Conservation (phyloP, 2,329 filamentous ascomycete genomes). For the Grosmannia clavigera region DNA sequence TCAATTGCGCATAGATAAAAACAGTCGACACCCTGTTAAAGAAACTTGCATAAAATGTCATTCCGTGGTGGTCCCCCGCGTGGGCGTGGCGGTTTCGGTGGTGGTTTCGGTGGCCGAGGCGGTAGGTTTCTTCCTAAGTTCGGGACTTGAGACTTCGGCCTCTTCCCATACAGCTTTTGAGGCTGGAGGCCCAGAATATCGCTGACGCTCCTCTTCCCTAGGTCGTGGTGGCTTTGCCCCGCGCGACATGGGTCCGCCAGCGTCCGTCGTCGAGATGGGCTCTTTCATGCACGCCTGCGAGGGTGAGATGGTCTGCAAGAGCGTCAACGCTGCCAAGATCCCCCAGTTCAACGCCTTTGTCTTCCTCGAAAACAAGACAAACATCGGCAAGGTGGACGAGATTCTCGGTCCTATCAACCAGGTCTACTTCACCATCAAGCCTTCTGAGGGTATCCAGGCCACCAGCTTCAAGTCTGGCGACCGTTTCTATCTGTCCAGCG, state of each 20-base stretch:
- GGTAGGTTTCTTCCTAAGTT: slow-evolving; percentile 23
- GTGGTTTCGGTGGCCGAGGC: slow-evolving; percentile 36
- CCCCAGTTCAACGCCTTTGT: slow-evolving; percentile 99
- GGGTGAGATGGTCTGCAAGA: slow-evolving; percentile 96
- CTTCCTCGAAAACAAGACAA: slow-evolving; percentile 96
- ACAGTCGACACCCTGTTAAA: not conserved
- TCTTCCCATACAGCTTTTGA: not conserved
- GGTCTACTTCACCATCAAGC: slow-evolving; percentile 97
- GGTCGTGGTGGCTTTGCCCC: slow-evolving; percentile 49
- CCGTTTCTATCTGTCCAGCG: slow-evolving; percentile 90
- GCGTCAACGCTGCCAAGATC: slow-evolving; percentile 75
- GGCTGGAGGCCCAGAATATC: not conserved
- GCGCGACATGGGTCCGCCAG: slow-evolving; percentile 48
- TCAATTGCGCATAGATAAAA: not conserved
- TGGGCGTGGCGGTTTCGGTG: slow-evolving; percentile 34
- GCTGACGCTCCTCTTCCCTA: slow-evolving; percentile 12
- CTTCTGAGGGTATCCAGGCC: slow-evolving; percentile 89
- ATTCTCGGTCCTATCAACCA: slow-evolving; percentile 95
- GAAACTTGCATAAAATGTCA: slow-evolving; percentile 37
- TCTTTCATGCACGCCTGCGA: slow-evolving; percentile 89
- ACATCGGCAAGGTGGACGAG: slow-evolving; percentile 95
- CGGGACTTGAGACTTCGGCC: not conserved
- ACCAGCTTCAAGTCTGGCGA: slow-evolving; percentile 90
- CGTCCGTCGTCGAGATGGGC: slow-evolving; percentile 70
- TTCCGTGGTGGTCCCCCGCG: slow-evolving; percentile 39